Evolutionary conservation across 371 early-diverging fungal genomes (phyloP), one percentile per base, ranked within the genome.

Genomic region (Circinella umbellata): DNA sequence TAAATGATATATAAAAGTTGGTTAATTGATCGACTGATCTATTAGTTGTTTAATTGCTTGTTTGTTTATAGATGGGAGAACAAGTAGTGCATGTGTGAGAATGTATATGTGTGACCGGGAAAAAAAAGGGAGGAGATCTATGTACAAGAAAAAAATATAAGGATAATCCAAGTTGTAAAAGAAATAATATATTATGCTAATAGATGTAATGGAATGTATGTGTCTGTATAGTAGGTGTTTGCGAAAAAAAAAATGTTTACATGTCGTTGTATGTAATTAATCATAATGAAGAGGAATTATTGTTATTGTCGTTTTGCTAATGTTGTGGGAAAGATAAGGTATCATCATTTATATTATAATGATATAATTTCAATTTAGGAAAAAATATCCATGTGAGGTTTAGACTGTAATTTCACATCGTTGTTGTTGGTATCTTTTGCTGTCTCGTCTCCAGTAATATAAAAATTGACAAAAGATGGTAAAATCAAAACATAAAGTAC

Each of bases 401-500:
- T 51, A 51, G 51, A 51, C 51, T 51, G 51, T 8, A 51, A 13
- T 51, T 51, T 51, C 7, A 8, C 27, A 27, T 34, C 17, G 51
- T 35, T 53, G 65, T 35, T 36, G 65, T 17, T 64, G 51, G 27
- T 53, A 53, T 9, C 53, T 46, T 15, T 67, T 39, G 38, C 27
- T 34, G 5, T 63, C 54, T 38, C 35, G 63, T 36, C 73, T 36
- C 61, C 57, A 65, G 61, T 74, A 74, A 53, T 60, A 68, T 39
- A 75, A 51, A 55, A 65, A 90, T 63, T 90, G 90, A 17, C 61
- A 39, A 71, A 86, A 87, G 55, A 90, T 88, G 34, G 84, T 77
- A 46, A 73, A 46, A 60, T 90, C 90, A 72, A 89, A 89, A 37
- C 75, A 47, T 47, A 88, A 60, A 4, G 89, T 88, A 7, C 89